Evolutionary conservation across 1,139 yeast species (phyloP), one percentile per base, ranked within the genome.

Genomic region (Yamadazyma atlantica): DNA sequence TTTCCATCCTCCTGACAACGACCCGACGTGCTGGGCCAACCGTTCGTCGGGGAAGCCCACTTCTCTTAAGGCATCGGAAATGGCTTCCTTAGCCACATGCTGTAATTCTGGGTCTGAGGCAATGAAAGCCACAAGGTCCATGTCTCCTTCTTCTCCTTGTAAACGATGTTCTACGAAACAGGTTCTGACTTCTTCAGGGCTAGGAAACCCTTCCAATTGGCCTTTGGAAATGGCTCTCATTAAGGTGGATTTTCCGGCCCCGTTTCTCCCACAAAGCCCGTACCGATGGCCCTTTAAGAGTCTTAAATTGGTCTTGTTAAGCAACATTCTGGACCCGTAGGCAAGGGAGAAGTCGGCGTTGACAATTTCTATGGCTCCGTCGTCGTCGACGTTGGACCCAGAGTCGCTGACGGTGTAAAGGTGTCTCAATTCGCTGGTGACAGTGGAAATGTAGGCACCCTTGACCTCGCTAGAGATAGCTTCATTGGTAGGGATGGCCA

Each of bases 1-100:
- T 69, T 92, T 92, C 97, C 97, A 89, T 61, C 98, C 98, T 65
- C 98, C 98, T 41, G 97, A 88, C 47, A 92, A 73, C 2, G 97
- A 86, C 32, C 97, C 96, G 44, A 92, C 97, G 37, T 87, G 78
- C 66, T 90, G 97, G 24, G 76, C 73, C 55, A 95, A 78, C 71
- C 97, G 80, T 58, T 85, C 94, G 36, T 85, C 92, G 46, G 94
- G 83, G 64, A 92, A 92, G 3, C 97, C 98, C 59, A 92, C 97
- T 39, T 79, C 80, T 35, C 68, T 78, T 46, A 92, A 75, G 21
- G 96, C 97, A 2, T 59, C 60, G 18, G 92, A 65, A 57, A 92
- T 88, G 38, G 85, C 95, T 10, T 78, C 81, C 41, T 70, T 74
- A 14, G 80, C 76, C 45, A 82, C 83, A 41, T 65, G 60, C 33